These are phyloP conservation scores for Hypoxylon fuscum DNA, from an alignment of 495 filamentous ascomycete species.

Conservation along the genomic window DNA sequence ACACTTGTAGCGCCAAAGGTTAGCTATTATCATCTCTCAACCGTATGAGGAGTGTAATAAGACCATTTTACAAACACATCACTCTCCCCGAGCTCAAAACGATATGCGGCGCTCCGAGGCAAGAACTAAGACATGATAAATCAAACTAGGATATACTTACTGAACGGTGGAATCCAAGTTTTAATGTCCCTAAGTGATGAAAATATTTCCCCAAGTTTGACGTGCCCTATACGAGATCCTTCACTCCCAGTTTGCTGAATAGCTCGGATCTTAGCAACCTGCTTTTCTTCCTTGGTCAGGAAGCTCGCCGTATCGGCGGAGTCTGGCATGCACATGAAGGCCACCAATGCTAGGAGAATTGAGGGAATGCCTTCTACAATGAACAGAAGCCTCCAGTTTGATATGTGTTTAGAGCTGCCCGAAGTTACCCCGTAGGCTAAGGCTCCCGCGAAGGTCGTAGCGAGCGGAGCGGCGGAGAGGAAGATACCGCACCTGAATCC, in stretches of 20 bases:
- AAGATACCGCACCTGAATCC: constrained; percentile 81
- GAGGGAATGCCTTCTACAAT: constrained; percentile 84
- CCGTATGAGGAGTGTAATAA: neutral
- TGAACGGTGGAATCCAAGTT: constrained; percentile 54
- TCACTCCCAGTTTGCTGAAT: constrained; percentile 69
- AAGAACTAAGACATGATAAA: constrained; percentile 9
- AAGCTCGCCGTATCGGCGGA: constrained; percentile 73
- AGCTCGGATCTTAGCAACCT: constrained; percentile 70
- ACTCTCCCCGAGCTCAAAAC: neutral
- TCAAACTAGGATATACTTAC: constrained; percentile 12
- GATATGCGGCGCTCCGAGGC: neutral
- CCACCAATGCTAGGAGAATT: constrained; percentile 68
- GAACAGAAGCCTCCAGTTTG: constrained; percentile 84
- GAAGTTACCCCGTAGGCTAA: constrained; percentile 86
- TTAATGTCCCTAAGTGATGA: constrained; percentile 68
- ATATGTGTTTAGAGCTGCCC: constrained; percentile 65
- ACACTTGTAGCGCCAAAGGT: constrained; percentile 44
- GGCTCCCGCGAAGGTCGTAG: constrained; percentile 83
- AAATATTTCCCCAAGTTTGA: constrained; percentile 68
- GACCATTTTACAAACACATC: neutral
- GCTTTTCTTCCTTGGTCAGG: constrained; percentile 73
- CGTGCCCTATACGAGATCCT: constrained; percentile 55
- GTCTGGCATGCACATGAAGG: constrained; percentile 78
- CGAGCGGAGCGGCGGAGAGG: constrained; percentile 79
- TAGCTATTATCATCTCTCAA: constrained; percentile 11